Percentiles rank a stretch among this genome's conserved stretches.
These are phyloP conservation scores for Rauvolfia tetraphylla DNA, from an alignment of 257 asterid species.

Conservation along the genomic window DNA sequence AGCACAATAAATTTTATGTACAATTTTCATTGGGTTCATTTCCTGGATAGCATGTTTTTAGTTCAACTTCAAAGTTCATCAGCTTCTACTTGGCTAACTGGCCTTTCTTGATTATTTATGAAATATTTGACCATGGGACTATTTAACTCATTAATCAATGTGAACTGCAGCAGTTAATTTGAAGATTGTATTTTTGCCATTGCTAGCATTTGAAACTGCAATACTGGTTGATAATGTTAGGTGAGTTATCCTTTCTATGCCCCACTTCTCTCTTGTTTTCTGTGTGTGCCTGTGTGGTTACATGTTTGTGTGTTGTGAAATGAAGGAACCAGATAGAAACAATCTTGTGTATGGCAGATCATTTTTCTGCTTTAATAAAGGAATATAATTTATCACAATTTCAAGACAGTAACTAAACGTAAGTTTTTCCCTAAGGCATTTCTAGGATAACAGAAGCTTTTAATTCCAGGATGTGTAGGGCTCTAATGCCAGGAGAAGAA, in stretches of 20 bases:
- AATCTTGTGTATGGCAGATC: neutral
- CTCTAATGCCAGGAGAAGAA: slow-evolving; percentile 95
- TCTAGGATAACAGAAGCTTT: neutral
- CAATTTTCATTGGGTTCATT: neutral
- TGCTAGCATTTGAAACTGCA: slow-evolving; percentile 77
- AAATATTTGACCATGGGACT: slow-evolving; percentile 16
- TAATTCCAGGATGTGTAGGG: slow-evolving; percentile 77
- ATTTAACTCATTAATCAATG: slow-evolving; percentile 24
- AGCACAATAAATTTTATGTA: neutral
- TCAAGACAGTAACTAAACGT: neutral
- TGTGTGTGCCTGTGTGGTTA: neutral
- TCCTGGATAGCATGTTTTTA: neutral
- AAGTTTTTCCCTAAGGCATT: neutral
- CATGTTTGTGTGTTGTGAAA: neutral
- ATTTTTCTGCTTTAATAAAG: neutral
- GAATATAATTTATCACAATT: neutral
- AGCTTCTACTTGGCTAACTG: neutral
- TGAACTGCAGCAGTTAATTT: slow-evolving; percentile 68
- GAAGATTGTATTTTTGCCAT: slow-evolving; percentile 92
- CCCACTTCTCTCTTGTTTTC: no score
- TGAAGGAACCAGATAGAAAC: neutral
- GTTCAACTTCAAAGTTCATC: neutral
- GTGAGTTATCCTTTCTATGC: slow-evolving; percentile 41
- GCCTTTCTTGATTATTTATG: slow-evolving; percentile 2
- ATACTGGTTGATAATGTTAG: slow-evolving; percentile 82